Base-by-base conservation (phyloP, 192 early-diverging fungal species). In the Backusella tuberculispora region DNA sequence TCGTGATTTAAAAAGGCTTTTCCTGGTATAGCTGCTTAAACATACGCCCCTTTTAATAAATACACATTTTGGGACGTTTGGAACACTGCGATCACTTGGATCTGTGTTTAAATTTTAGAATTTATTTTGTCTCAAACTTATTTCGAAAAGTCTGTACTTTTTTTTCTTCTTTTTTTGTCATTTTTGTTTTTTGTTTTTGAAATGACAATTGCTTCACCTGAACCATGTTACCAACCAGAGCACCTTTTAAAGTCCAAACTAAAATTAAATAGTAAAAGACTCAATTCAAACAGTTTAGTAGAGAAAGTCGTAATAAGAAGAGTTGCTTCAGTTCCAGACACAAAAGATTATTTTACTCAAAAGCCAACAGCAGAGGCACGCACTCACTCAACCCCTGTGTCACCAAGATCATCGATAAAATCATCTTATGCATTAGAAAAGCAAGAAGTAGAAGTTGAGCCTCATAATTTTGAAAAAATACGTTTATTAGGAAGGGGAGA, bases 401-500 rank as follows among this genome's bases (percentile, higher is more conserved):
- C 63, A 34, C 63, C 63, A 64, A 19, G 63, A 64, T 12, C 63
- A 14, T 53, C 50, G 9, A 53, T 53, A 53, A 53, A 53, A 41
- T 74, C 74, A 34, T 66, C 74, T 14, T 74, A 74, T 29, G 3
- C 74, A 29, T 29, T 74, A 38, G 29, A 66, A 29, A 74, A 65
- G 10, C 43, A 74, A 21, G 17, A 74, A 17, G 63, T 46, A 1
- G 42, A 74, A 53, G 74, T 74, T 7, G 53, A n/a, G 0, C 40
- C 74, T 50, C 17, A 40, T 19, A 15, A 67, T 53, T 78, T 78
- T 63, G 42, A 60, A 3, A 78, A 78, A 42, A 53, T 78, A 9
- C 63, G 77, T 37, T 43, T 78, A n/a, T 70, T 78, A 48, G 77
- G 77, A 12, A 73, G 71, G 63, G 77, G 77, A 1, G 72, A 78